These are phyloP conservation scores for Verticillium longisporum DNA, from an alignment of 2,329 filamentous ascomycete genomes.

Conservation along the genomic window DNA sequence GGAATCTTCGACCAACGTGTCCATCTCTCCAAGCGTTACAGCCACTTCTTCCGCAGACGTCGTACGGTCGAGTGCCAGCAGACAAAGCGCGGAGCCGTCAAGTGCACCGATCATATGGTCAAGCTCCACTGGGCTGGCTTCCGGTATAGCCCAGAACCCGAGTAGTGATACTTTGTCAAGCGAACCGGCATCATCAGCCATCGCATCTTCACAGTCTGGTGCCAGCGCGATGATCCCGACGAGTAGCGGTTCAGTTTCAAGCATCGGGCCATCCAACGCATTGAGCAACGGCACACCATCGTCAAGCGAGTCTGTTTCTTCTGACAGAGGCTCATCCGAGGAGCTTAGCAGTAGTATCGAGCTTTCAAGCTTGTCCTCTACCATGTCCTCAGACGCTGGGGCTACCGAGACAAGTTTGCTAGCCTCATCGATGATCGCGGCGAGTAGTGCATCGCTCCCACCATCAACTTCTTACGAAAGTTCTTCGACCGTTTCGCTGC, in stretches of 20 bases:
- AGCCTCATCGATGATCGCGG: neutral
- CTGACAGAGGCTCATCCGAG: neutral
- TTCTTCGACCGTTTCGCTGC: neutral
- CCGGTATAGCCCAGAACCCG: neutral
- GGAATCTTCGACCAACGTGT: too few relatives aligned
- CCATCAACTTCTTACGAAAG: neutral
- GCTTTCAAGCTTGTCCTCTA: neutral
- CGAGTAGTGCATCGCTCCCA: neutral
- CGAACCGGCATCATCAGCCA: neutral
- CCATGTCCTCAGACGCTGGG: neutral
- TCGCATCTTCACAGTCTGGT: neutral
- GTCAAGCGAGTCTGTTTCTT: neutral
- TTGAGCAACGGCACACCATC: neutral
- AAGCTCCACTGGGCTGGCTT: neutral
- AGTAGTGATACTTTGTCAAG: neutral
- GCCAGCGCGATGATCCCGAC: neutral
- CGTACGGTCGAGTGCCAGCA: neutral
- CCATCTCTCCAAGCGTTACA: neutral
- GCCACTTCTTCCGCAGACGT: too few relatives aligned
- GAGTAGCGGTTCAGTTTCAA: neutral
- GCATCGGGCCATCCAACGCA: neutral
- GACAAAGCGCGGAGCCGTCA: neutral
- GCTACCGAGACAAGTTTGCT: neutral
- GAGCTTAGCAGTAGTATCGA: neutral
- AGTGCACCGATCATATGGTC: neutral